Percentiles rank a stretch among this genome's conserved stretches.
Conservation (phyloP, 179 eudicot species). For the Patellifolia procumbens region DNA sequence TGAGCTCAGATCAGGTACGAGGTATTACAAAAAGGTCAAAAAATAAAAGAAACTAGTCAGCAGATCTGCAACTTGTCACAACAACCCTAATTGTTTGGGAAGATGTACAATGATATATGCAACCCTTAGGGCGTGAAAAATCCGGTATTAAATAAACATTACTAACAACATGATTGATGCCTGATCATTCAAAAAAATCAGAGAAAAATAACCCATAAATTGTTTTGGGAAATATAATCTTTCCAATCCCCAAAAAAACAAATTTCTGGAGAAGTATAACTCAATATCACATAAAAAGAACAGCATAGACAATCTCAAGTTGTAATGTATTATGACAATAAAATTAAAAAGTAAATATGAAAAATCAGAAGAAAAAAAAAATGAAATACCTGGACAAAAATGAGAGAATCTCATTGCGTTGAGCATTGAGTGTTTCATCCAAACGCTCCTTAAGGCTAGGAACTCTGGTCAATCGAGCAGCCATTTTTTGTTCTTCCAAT, state of each 20-base stretch:
- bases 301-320: background rate
- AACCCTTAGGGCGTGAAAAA: too few relatives aligned
- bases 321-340: background rate
- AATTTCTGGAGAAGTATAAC: too few relatives aligned
- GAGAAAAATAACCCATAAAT: background rate
- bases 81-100: too few relatives aligned
- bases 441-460: conserved; percentile 78
- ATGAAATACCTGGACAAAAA: conserved; percentile 55
- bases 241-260: background rate
- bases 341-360: background rate
- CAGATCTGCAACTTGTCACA: too few relatives aligned
- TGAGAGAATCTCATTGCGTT: conserved; percentile 62
- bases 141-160: too few relatives aligned
- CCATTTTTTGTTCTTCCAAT: conserved; percentile 25
- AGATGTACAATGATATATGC: too few relatives aligned
- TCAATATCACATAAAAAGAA: background rate
- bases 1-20: background rate
- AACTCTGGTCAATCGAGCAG: conserved; percentile 32
- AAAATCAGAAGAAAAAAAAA: background rate
- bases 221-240: background rate
- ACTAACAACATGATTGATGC: too few relatives aligned
- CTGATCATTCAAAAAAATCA: too few relatives aligned
- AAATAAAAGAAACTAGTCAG: background rate
- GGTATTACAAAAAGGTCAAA: too few relatives aligned
- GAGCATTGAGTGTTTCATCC: conserved; percentile 59